Percentiles rank a stretch among this genome's conserved stretches.
Evolutionary conservation across 225 moss, liverwort and hornwort species (phyloP).

Genomic region (Polytrichum formosum): DNA sequence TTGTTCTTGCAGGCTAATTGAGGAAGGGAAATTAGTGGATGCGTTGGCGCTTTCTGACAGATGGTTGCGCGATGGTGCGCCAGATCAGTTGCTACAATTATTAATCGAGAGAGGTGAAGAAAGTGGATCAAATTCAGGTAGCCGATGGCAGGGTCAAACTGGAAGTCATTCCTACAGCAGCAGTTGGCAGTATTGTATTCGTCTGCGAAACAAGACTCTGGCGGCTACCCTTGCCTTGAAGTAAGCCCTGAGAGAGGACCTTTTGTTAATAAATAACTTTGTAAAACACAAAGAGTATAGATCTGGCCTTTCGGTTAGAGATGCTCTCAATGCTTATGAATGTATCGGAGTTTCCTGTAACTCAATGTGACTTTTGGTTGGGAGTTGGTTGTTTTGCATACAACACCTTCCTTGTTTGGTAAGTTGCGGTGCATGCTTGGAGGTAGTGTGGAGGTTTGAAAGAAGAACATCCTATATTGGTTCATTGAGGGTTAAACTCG

Average conservation of each 20-base stretch:
- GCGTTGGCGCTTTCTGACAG: conserved; percentile 91
- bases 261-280: too few relatives aligned
- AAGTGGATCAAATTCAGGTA: conserved; percentile 51
- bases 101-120: conserved; percentile 88
- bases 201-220: conserved; percentile 81
- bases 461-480: too few relatives aligned
- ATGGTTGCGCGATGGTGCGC: conserved; percentile 89
- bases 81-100: conserved; percentile 81
- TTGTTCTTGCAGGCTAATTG: conserved; percentile 74
- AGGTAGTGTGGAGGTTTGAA: too few relatives aligned
- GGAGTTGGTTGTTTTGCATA: too few relatives aligned
- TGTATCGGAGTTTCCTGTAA: too few relatives aligned
- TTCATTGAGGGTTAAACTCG: too few relatives aligned
- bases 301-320: too few relatives aligned
- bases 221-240: conserved; percentile 88
- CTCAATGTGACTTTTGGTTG: too few relatives aligned
- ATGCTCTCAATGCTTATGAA: too few relatives aligned
- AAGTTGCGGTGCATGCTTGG: too few relatives aligned
- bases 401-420: too few relatives aligned
- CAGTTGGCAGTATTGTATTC: conserved; percentile 99
- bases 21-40: conserved; percentile 88
- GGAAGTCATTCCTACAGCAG: conserved; percentile 64
- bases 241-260: conserved; percentile 33
- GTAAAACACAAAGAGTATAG: too few relatives aligned
- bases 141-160: conserved; percentile 69